These are phyloP conservation scores for Pythium biforme DNA, from an alignment of 352 stramenopile species.

Conservation along the genomic window DNA sequence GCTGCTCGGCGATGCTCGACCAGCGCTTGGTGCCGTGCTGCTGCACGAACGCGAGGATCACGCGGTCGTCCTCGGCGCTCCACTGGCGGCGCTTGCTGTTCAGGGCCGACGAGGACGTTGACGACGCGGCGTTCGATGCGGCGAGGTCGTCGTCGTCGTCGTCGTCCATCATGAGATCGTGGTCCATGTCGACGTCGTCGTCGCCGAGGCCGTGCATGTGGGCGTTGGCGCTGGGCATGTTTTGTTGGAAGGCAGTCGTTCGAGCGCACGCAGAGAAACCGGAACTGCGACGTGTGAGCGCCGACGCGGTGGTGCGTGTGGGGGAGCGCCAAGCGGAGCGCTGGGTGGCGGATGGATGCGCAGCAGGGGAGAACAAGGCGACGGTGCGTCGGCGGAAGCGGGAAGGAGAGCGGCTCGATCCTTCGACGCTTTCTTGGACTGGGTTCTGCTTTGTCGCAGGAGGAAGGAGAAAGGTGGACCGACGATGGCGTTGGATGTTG, in stretches of 20 bases:
- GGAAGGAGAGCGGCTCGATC: background rate
- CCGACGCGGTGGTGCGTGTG: background rate
- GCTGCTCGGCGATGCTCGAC: constrained; percentile 90
- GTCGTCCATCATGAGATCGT: constrained; percentile 12
- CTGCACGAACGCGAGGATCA: constrained; percentile 71
- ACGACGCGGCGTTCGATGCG: too few relatives aligned
- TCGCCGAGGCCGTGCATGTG: background rate
- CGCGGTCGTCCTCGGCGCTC: constrained; percentile 57
- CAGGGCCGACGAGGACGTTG: background rate
- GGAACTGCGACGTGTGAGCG: constrained; percentile 22
- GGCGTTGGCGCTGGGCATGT: constrained; percentile 5
- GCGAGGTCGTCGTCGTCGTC: constrained; percentile 1
- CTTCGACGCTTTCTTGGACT: constrained; percentile 2
- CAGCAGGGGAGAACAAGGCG: background rate
- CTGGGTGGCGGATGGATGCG: background rate
- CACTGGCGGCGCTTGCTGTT: constrained; percentile 56
- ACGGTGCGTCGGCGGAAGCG: background rate
- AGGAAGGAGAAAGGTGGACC: background rate
- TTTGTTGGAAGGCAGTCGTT: background rate
- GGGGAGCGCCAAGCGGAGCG: too few relatives aligned
- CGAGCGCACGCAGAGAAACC: background rate
- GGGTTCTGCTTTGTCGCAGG: constrained; percentile 6
- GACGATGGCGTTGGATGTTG: background rate
- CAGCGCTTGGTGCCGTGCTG: constrained; percentile 85
- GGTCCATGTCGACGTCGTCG: constrained; percentile 13